Conservation (phyloP, 148 eudicot species). For the Diospyros kaki region DNA sequence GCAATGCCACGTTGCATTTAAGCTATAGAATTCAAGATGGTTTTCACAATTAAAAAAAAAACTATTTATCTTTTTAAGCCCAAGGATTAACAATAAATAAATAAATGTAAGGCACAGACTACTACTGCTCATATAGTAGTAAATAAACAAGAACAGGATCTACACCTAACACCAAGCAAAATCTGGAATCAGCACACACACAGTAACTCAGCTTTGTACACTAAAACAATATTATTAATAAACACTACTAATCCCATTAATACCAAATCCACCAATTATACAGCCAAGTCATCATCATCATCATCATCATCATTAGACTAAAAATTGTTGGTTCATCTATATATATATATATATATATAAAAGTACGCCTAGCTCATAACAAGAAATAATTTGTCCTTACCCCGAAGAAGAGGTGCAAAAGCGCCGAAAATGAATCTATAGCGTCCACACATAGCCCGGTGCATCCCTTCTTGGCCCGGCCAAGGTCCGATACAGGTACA, state of each 20-base stretch:
- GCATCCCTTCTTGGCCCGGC: slow-evolving; percentile 71
- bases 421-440: slow-evolving; percentile 23
- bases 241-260: no score
- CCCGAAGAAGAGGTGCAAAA: neutral
- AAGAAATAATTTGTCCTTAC: neutral
- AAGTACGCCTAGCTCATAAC: slow-evolving; percentile 14
- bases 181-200: no score
- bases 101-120: no score
- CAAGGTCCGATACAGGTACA: slow-evolving; percentile 70
- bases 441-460: slow-evolving; percentile 63
- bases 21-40: no score
- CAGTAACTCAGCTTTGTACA: no score
- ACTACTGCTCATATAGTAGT: neutral
- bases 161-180: no score
- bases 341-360: neutral
- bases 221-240: no score
- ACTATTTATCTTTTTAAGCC: neutral
- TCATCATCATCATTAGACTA: slow-evolving; percentile 2
- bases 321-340: neutral
- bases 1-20: no score
- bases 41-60: neutral
- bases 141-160: no score
- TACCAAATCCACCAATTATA: no score
- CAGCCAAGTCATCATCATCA: neutral
- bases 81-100: neutral